Evolutionary conservation across 495 filamentous ascomycete genomes (phyloP), one percentile per base, ranked within the genome.

Genomic region (Neurospora sp.): DNA sequence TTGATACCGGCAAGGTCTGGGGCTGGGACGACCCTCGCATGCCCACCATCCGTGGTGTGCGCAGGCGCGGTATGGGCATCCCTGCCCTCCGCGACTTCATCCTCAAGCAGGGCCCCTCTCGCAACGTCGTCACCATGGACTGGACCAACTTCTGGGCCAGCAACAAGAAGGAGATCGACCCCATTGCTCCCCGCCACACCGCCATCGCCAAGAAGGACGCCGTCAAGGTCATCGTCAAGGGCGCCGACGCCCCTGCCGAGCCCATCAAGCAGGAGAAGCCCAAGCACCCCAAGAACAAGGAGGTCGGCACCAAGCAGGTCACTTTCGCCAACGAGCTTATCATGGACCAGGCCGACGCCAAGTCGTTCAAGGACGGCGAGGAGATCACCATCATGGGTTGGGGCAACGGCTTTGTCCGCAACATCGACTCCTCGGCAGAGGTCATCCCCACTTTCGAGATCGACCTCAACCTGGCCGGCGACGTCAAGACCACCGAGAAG

Each of bases 11-110:
- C 48, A 85, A 87, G 70, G 96, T 98, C 16, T 93, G 91, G 89
- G 94, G 94, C 74, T 97, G 94, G 94, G 93, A 97, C 74, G 94
- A 97, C 76, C 94, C 94, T 27, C 89, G 94, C n/a, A 94, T 97
- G 88, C 94, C 94, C 3, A 97, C 94, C 1, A 92, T 98, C 71
- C 91, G 94, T 18, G 94, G 94, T 78, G 94, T 97, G 39, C 86
- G 92, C 22, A 86, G 94, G 42, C 89, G 93, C n/a, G 94, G 94
- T 68, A 94, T 97, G 92, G 97, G 93, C 40, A 91, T 97, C 59
- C 88, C 91, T 68, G 94, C 93, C 10, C 87, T 98, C 22, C 90
- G 93, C 14, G 93, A 96, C 79, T 97, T 97, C 81, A 97, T 97
- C 79, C 84, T 97, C 39, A 94, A 93, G 83, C 94, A 97, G 81